phyloP scores from a whole-genome alignment of 179 eudicot genomes.

The Actinidia chinensis region DNA sequence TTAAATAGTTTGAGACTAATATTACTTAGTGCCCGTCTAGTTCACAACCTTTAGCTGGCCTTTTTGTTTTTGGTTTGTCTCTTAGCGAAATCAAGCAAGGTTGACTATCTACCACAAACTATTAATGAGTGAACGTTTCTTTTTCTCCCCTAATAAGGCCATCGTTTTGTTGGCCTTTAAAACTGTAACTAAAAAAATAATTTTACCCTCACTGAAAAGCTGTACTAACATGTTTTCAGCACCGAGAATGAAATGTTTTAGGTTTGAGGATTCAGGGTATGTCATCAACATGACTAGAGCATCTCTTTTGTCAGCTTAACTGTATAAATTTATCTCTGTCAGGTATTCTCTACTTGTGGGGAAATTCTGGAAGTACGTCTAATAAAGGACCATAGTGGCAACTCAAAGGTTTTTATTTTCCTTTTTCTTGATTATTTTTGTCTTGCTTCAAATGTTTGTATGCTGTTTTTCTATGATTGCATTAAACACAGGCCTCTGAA shows the following conservation, averaged over 20 bases:
- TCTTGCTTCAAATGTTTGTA: not conserved
- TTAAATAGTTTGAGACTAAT: not conserved
- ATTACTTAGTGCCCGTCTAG: not conserved
- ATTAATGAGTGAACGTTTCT: not conserved
- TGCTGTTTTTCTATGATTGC: not conserved
- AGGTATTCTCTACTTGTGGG: conserved; percentile 65
- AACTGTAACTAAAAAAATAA: not conserved
- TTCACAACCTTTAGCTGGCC: no score
- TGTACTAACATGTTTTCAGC: no score
- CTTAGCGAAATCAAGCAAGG: not conserved
- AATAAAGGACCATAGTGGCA: conserved; percentile 58
- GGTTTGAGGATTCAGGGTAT: not conserved
- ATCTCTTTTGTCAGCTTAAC: not conserved
- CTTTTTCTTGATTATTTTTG: not conserved
- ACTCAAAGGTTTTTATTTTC: conserved; percentile 40
- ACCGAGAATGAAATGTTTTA: not conserved
- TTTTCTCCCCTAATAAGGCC: not conserved
- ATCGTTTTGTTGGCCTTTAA: not conserved
- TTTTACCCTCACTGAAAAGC: not conserved
- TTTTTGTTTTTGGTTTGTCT: no score
- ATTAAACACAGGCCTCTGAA: not conserved
- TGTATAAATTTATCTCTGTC: conserved; percentile 8
- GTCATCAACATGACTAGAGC: not conserved
- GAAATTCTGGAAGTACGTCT: conserved; percentile 56
- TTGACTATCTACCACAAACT: not conserved